These are phyloP conservation scores for Penicillium simplicissimum DNA, from an alignment of 495 filamentous ascomycete species.

Conservation along the genomic window DNA sequence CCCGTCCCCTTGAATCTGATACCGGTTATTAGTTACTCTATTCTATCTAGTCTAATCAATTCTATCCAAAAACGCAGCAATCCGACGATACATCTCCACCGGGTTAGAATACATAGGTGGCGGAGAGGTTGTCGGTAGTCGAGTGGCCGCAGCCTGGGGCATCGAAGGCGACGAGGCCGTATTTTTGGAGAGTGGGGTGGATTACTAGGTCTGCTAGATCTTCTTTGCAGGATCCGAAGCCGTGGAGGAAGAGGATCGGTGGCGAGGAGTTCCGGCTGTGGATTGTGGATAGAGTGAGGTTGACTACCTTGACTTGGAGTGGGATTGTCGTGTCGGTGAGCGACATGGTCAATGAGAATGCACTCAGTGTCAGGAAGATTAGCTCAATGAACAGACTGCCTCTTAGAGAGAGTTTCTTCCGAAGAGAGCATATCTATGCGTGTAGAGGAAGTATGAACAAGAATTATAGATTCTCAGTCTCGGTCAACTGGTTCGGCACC, in stretches of 20 bases:
- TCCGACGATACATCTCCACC: slow-evolving; percentile 29
- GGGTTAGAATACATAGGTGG: slow-evolving; percentile 37
- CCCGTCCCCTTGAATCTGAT: too few species aligned
- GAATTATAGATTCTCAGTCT: background rate
- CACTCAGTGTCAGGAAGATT: background rate
- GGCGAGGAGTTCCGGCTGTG: slow-evolving; percentile 18
- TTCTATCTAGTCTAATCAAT: background rate
- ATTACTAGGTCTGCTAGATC: slow-evolving; percentile 28
- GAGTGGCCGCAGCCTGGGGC: slow-evolving; percentile 32
- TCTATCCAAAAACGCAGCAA: slow-evolving; percentile 23
- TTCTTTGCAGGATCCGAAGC: slow-evolving; percentile 38
- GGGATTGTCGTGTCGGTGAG: slow-evolving; percentile 17
- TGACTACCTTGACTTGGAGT: slow-evolving; percentile 21
- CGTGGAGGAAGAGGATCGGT: slow-evolving; percentile 31
- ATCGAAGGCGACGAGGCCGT: slow-evolving; percentile 31
- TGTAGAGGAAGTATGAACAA: background rate
- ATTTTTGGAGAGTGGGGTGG: slow-evolving; percentile 20
- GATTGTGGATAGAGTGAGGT: slow-evolving; percentile 26
- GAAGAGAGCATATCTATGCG: background rate
- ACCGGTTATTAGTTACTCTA: too few species aligned
- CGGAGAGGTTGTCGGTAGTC: slow-evolving; percentile 20
- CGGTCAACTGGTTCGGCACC: background rate
- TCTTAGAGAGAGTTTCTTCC: background rate
- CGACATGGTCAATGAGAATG: slow-evolving; percentile 16
- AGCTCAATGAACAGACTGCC: background rate